Evolutionary conservation across 2,329 filamentous ascomycete genomes (phyloP), one percentile per base, ranked within the genome.

Genomic region (Penicillium paneum): DNA sequence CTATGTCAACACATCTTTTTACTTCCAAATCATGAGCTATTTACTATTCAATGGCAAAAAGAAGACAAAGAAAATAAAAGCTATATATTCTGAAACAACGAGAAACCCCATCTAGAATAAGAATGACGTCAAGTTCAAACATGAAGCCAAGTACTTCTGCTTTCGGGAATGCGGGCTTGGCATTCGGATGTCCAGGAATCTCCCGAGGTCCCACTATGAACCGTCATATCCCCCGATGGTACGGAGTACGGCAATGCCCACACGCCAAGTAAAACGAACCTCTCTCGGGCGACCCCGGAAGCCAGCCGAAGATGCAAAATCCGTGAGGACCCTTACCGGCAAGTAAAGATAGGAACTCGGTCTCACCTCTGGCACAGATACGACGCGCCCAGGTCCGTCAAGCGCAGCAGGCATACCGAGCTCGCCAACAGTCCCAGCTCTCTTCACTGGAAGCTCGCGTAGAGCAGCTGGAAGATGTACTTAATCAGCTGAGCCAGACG

Each of bases 321-420:
- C 41, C 3, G 49, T 52, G 34, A 38, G 49, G 11, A 12, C 5
- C 10, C 19, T 19, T 47, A 3, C n/a, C 13, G 24, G 3, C 7
- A 15, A 39, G 8, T 8, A 21, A 31, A 24, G 6, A n/a, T 19
- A n/a, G 10, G n/a, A 11, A 39, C 17, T 29, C 8, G 3, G 19
- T 29, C 47, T 52, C 13, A 52, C 32, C 13, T 31, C 17, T 26
- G 8, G 34, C 19, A 40, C 34, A 56, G 49, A 44, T 26, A 38
- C 44, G 54, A 26, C 54, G 54, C 28, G 46, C 43, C 13, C 54
- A 56, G 17, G 43, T 60, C 3, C 58, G 58, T n/a, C 47, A 60
- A 28, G 58, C 58, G 15, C 58, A 60, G 31, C 46, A 57, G 39
- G 50, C 58, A 17, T 60, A 60, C 43, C 49, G 58, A 42, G 52